phyloP scores from a whole-genome alignment of 2,329 filamentous ascomycete genomes.

The Phyllachora maydis region DNA sequence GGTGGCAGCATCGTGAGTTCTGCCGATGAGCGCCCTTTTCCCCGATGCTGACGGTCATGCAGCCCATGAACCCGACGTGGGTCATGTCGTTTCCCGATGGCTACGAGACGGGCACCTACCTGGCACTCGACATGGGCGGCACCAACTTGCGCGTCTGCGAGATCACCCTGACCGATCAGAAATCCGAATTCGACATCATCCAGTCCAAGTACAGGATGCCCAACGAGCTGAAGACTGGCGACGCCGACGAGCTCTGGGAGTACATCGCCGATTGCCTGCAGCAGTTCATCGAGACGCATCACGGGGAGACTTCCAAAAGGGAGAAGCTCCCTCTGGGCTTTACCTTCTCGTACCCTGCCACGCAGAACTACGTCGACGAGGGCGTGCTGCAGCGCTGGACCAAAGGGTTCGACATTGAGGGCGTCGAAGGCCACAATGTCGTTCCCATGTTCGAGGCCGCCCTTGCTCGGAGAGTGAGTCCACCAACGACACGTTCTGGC shows the following conservation, averaged over 20 bases:
- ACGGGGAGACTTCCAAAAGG: constrained; percentile 41
- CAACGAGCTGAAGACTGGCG: constrained; percentile 73
- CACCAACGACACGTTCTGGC: no score
- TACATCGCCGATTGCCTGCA: constrained; percentile 86
- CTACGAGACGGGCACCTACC: constrained; percentile 66
- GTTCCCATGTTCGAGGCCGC: constrained; percentile 74
- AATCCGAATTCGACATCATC: constrained; percentile 82
- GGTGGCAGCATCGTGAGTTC: constrained; percentile 75
- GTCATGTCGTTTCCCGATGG: constrained; percentile 79
- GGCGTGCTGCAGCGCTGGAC: constrained; percentile 90
- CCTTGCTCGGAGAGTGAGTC: constrained; percentile 41
- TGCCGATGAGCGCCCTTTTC: no score
- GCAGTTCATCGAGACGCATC: constrained; percentile 77
- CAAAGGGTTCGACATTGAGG: constrained; percentile 88
- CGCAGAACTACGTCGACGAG: constrained; percentile 83
- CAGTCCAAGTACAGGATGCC: constrained; percentile 95
- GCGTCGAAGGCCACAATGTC: constrained; percentile 78
- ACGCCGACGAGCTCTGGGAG: constrained; percentile 75
- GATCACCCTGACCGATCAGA: constrained; percentile 69
- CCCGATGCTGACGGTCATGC: constrained; percentile 1
- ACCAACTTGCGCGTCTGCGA: constrained; percentile 92
- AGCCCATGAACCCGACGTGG: constrained; percentile 98
- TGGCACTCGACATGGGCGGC: constrained; percentile 89
- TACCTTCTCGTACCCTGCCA: constrained; percentile 90
- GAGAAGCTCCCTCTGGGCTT: constrained; percentile 66